Conservation (phyloP, 176 grass and related monocot species). For the Dactylis glomerata region DNA sequence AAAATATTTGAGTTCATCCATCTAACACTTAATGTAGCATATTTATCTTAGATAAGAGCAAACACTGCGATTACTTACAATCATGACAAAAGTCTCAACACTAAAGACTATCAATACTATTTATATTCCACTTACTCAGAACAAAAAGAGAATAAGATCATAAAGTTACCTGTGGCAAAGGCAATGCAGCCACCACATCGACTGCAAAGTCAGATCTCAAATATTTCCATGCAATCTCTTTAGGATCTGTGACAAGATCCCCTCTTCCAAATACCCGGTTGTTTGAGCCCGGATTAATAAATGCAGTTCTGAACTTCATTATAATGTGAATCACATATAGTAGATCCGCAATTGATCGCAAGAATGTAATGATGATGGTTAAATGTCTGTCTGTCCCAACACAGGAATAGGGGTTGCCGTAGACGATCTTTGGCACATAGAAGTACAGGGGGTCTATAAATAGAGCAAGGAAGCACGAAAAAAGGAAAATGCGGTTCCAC, state of each 20-base stretch:
- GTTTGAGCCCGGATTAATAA: slow-evolving; percentile 60
- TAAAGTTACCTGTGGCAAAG: slow-evolving; percentile 85
- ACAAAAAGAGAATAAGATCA: background rate
- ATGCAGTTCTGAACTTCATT: slow-evolving; percentile 89
- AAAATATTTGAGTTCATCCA: background rate
- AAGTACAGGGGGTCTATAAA: slow-evolving; percentile 96
- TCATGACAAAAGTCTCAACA: background rate
- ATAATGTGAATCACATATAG: slow-evolving; percentile 75
- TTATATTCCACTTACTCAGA: background rate
- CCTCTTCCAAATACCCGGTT: slow-evolving; percentile 84
- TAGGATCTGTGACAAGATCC: slow-evolving; percentile 78
- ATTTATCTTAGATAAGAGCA: background rate
- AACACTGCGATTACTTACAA: background rate
- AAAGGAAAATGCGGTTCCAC: slow-evolving; percentile 83
- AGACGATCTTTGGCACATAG: slow-evolving; percentile 68
- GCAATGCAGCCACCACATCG: slow-evolving; percentile 78
- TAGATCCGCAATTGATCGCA: slow-evolving; percentile 70
- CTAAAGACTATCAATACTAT: background rate
- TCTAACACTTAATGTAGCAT: background rate
- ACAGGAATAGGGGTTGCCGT: slow-evolving; percentile 27
- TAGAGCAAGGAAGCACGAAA: slow-evolving; percentile 65
- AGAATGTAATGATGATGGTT: slow-evolving; percentile 60
- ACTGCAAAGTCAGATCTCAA: slow-evolving; percentile 75
- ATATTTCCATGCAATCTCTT: slow-evolving; percentile 79
- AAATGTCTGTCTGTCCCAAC: slow-evolving; percentile 53